These are phyloP conservation scores for Linnemannia schmuckeri DNA, from an alignment of 192 early-diverging fungal species.

Conservation along the genomic window DNA sequence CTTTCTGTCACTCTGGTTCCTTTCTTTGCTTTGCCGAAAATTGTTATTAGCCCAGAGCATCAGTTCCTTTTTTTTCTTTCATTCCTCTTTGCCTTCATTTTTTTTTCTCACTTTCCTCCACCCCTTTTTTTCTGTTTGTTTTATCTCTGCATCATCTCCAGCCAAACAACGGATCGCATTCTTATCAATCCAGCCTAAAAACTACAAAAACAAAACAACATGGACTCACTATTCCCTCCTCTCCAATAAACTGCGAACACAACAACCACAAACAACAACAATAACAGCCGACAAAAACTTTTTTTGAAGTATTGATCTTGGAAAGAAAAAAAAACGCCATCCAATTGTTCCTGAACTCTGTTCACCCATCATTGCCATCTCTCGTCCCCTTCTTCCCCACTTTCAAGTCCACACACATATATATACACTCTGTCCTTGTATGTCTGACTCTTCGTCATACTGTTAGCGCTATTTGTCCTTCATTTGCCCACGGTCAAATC, in stretches of 20 bases:
- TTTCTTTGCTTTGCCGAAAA: neutral
- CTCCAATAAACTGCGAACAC: neutral
- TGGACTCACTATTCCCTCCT: neutral
- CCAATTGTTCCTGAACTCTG: neutral
- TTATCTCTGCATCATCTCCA: slow-evolving; percentile 9
- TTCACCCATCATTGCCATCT: neutral
- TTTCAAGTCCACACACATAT: neutral
- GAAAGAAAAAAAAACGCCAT: neutral
- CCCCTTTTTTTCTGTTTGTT: neutral
- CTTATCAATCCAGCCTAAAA: slow-evolving; percentile 5
- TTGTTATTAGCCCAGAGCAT: neutral
- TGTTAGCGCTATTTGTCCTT: neutral
- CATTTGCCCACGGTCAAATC: neutral
- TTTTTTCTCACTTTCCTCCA: neutral
- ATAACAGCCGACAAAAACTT: neutral
- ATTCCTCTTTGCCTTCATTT: neutral
- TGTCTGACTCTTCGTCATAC: no score
- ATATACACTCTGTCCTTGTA: neutral
- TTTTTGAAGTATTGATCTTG: neutral
- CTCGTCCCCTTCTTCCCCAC: neutral
- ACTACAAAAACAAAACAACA: slow-evolving; percentile 2
- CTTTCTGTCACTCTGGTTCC: neutral
- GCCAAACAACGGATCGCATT: slow-evolving; percentile 7
- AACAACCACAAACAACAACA: neutral
- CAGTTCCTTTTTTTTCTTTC: neutral